Base-by-base conservation (phyloP, 305 asterid genomes). In the Plantago coronopus region DNA sequence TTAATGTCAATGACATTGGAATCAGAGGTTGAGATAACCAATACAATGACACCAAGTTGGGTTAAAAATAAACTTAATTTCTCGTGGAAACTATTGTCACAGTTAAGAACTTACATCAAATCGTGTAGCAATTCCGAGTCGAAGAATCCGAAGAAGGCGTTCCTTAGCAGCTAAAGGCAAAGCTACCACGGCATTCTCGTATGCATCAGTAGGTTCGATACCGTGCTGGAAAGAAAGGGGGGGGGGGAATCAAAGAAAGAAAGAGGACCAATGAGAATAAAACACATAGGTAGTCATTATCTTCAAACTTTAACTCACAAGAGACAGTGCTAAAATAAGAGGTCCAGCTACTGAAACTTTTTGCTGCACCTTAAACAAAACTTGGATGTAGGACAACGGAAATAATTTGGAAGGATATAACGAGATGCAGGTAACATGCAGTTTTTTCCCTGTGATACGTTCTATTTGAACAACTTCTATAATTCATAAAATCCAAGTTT, bases 61-160 rank as follows among this genome's bases (percentile, higher is more conserved):
- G 15, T 38, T 14, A 38, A 38, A 38, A 10, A n/a, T n/a, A n/a
- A n/a, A 38, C 43, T 38, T 38, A 38, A 10, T 38, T 38, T 38
- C 43, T 38, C 43, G 2, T 22, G 57, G 57, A 34, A 51, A 51
- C 8, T 6, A 51, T 22, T 57, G 51, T 55, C 58, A 65, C 48
- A 59, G 48, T 65, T 48, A 9, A 29, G 43, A 68, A 77, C 98
- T 74, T 73, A 88, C 98, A 82, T 91, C 98, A 74, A 75, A 82
- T 69, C 95, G 76, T 61, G 88, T 81, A 44, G 96, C 98, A 72
- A 91, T 84, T 57, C 94, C 93, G 73, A 86, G 95, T 57, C 96
- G 83, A 25, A 91, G 72, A 67, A 91, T 82, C 71, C 90, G 84
- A 72, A 88, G 91, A 63, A 91, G 71, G 38, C 98, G 96, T 79